Evolutionary conservation across 2,329 filamentous ascomycete genomes (phyloP), one percentile per base, ranked within the genome.

Genomic region (Fusarium incarnatum): DNA sequence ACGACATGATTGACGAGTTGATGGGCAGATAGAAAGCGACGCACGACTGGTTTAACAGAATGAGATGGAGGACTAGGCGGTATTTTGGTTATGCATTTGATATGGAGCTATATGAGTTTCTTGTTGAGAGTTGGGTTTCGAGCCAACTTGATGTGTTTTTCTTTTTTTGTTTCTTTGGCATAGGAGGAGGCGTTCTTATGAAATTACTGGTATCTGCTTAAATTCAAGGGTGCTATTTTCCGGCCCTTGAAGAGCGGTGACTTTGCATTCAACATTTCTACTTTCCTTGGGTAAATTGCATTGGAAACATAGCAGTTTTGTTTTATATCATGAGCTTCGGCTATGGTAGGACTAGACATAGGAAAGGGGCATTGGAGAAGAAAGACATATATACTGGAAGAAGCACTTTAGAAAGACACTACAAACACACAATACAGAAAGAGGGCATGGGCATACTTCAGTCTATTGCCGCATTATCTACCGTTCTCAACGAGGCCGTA

Each of bases 1-100:
- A 68, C 40, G 60, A 71, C 54, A 64, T 34, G 44, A 58, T 48
- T 71, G 15, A 62, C 30, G 64, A 69, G 49, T 53, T 44, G 64
- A 48, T 44, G 56, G 52, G 45, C 41, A 47, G 53, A 70, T 67
- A 67, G 61, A 70, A 52, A 49, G 61, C 37, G 48, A 48, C 12
- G 50, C 44, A 49, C 55, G 45, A 22, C 42, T 66, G 44, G 46
- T 46, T 30, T 47, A 37, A 50, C 50, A 64, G 64, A 40, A 55
- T 47, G 58, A 48, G 32, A 64, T 30, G 46, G 18, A 46, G 22
- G 47, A 45, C 44, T 64, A 18, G 53, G 54, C 42, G 49, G 41
- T 44, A 50, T 64, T 46, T 52, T 59, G 58, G 47, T 42, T 59
- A 46, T 37, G 45, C 18, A 54, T 30, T 52, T 44, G n/a, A 27